Evolutionary conservation across 805 yeast genomes (phyloP).

Genomic region (Wickerhamomyces subpelliculosus): DNA sequence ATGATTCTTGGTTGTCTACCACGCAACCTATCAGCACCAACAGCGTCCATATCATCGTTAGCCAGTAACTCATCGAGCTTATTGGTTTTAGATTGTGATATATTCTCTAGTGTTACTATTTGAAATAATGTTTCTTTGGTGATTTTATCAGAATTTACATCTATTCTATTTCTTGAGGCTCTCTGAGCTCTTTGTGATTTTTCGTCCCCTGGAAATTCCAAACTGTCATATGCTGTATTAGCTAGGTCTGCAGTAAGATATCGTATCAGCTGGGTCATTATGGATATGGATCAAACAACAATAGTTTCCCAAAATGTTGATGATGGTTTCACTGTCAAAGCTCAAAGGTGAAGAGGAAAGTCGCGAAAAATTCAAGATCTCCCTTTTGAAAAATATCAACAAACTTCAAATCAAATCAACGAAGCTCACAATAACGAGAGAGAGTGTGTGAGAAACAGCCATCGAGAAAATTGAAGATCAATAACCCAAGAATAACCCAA

Average conservation of each 20-base stretch:
- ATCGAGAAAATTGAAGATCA: too few relatives aligned
- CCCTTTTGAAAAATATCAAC: too few relatives aligned
- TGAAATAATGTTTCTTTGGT: conserved; percentile 38
- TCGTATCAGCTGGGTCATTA: conserved; percentile 2
- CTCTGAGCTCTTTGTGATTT: conserved; percentile 13
- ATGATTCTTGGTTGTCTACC: conserved; percentile 22
- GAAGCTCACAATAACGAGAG: too few relatives aligned
- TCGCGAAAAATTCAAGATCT: too few relatives aligned
- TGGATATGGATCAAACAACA: too few relatives aligned
- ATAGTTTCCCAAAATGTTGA: too few relatives aligned
- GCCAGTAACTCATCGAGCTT: conserved; percentile 50
- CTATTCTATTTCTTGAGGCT: conserved; percentile 6
- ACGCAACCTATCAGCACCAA: conserved; percentile 48
- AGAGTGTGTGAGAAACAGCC: too few relatives aligned
- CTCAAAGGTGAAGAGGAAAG: too few relatives aligned
- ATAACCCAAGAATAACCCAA: too few relatives aligned
- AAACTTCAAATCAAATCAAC: too few relatives aligned
- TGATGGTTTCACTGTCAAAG: too few relatives aligned
- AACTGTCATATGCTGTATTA: neutral
- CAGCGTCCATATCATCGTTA: conserved; percentile 49
- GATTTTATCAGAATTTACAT: conserved; percentile 1
- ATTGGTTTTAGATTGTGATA: conserved; percentile 41
- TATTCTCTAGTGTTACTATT: conserved; percentile 48
- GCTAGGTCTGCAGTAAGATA: conserved; percentile 12
- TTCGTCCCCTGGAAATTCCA: conserved; percentile 10